Evolutionary conservation across 1,139 yeast species (phyloP).

Genomic region (Debaryomycetaceae sp.): DNA sequence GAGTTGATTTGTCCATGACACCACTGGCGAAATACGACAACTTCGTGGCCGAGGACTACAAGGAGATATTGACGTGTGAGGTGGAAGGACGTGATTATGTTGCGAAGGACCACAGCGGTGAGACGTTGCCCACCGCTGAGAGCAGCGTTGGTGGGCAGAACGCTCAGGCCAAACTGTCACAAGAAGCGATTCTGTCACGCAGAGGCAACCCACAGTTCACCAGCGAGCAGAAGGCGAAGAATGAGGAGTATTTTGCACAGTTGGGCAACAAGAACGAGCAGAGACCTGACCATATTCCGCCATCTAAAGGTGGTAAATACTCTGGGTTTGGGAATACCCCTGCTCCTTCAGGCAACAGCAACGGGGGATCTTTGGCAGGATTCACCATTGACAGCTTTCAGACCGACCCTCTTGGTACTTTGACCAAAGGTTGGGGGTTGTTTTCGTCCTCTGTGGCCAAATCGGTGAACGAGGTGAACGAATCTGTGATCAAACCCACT

Average conservation of each 20-base stretch:
- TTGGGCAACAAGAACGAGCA: conserved; percentile 70
- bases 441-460: conserved; percentile 81
- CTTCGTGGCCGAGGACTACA: conserved; percentile 91
- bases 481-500: conserved; percentile 84
- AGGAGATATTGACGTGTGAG: conserved; percentile 70
- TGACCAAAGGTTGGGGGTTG: conserved; percentile 91
- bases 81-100: conserved; percentile 73
- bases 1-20: conserved; percentile 63
- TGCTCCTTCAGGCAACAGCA: conserved; percentile 28
- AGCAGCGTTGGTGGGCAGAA: conserved; percentile 4
- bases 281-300: conserved; percentile 79
- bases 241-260: conserved; percentile 78
- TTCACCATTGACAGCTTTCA: conserved; percentile 76
- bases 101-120: conserved; percentile 61
- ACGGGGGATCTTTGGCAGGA: conserved; percentile 42
- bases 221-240: conserved; percentile 51
- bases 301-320: conserved; percentile 92
- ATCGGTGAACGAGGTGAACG: conserved; percentile 82
- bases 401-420: conserved; percentile 82
- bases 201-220: conserved; percentile 35
- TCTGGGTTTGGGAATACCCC: conserved; percentile 90
- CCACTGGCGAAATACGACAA: conserved; percentile 79
- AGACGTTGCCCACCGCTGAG: conserved; percentile 32
- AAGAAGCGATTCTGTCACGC: conserved; percentile 40
- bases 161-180: conserved; percentile 12